Conservation (phyloP, 257 asterid genomes). For the Fraxinus cuspidata region DNA sequence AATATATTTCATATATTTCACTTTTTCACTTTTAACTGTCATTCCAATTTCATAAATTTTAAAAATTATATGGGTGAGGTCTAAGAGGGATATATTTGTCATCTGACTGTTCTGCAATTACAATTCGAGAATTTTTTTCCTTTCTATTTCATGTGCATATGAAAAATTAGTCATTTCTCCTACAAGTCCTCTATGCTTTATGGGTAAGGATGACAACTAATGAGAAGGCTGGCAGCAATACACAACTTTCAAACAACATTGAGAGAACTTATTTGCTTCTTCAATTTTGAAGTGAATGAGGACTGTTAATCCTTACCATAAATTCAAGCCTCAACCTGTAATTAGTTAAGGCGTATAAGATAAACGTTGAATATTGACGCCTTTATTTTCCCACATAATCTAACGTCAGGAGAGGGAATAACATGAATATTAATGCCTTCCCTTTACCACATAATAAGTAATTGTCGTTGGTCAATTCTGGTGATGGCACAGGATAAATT, state of each 20-base stretch:
- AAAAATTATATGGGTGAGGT: not conserved
- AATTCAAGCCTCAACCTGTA: too few species aligned
- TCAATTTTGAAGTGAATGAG: not conserved
- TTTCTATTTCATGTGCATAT: too few species aligned
- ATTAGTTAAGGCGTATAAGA: too few species aligned
- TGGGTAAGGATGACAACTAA: not conserved
- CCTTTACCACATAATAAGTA: not conserved
- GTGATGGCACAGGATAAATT: not conserved
- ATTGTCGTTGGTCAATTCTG: not conserved
- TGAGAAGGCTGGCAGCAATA: not conserved
- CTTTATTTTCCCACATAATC: not conserved
- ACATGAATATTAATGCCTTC: not conserved
- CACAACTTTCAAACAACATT: not conserved
- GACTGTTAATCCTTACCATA: not conserved
- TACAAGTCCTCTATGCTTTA: not conserved
- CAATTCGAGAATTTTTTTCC: too few species aligned
- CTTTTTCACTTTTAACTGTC: not conserved
- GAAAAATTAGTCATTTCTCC: not conserved
- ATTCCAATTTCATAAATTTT: not conserved
- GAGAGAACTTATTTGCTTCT: not conserved
- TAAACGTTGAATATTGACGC: not conserved
- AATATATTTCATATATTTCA: too few species aligned
- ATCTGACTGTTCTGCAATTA: too few species aligned
- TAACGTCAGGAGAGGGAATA: not conserved
- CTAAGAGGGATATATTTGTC: not conserved